A percentile compares a stretch with the other conserved stretches of the same genome.
These are phyloP conservation scores for Gracilaria vermiculophylla DNA, from an alignment of 23 red algal species.

Conservation along the genomic window DNA sequence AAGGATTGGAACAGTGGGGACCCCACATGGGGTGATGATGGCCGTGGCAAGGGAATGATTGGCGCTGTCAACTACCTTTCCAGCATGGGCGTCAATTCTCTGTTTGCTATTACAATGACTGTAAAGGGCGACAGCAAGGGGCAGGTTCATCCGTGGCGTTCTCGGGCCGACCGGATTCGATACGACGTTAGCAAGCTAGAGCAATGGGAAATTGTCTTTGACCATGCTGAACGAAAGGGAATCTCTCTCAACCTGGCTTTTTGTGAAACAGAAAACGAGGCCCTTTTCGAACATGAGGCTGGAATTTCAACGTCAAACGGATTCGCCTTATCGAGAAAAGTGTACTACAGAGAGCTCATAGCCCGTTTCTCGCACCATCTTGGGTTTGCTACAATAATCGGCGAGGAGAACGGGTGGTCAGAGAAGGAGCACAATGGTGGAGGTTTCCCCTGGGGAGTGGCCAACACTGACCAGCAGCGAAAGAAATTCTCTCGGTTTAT, in stretches of 20 bases:
- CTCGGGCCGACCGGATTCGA: neutral
- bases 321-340: slow-evolving; percentile 22
- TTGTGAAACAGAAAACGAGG: slow-evolving; percentile 53
- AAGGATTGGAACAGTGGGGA: slow-evolving; percentile 52
- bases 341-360: slow-evolving; percentile 67
- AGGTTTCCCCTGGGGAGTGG: slow-evolving; percentile 40
- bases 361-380: slow-evolving; percentile 65
- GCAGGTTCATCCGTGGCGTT: slow-evolving; percentile 45
- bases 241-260: slow-evolving; percentile 52
- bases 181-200: slow-evolving; percentile 59
- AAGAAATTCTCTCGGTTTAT: slow-evolving; percentile 35
- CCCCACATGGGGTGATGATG: slow-evolving; percentile 7
- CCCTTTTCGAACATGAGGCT: slow-evolving; percentile 52
- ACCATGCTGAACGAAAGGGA: slow-evolving; percentile 38
- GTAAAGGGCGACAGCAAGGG: slow-evolving; percentile 52
- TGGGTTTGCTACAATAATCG: slow-evolving; percentile 29
- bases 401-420: slow-evolving; percentile 67
- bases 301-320: slow-evolving; percentile 9
- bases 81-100: slow-evolving; percentile 29
- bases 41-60: slow-evolving; percentile 27
- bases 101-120: slow-evolving; percentile 44
- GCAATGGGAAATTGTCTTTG: slow-evolving; percentile 62
- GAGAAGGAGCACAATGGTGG: slow-evolving; percentile 21
- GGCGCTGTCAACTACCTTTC: slow-evolving; percentile 64
- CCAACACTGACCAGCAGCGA: slow-evolving; percentile 47